phyloP scores from a whole-genome alignment of 495 filamentous ascomycete genomes.

The Ascodesmis nigricans region DNA sequence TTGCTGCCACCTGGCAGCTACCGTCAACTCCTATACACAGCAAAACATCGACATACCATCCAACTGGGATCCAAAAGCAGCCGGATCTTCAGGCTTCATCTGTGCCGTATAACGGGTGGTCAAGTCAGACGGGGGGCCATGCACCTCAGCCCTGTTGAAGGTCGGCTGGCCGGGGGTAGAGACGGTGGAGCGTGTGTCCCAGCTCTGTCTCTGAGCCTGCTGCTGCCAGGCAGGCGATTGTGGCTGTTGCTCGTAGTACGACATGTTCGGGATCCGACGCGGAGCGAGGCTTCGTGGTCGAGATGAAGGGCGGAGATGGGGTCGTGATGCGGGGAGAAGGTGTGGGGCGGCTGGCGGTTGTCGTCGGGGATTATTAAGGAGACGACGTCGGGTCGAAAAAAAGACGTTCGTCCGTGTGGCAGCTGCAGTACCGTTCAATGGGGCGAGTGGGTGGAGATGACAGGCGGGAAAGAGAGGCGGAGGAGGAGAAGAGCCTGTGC shows the following conservation, averaged over 20 bases:
- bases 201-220: slow-evolving; percentile 64
- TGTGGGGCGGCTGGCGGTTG: no score
- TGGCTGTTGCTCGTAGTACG: slow-evolving; percentile 71
- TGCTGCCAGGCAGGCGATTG: slow-evolving; percentile 54
- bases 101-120: slow-evolving; percentile 46
- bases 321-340: no score
- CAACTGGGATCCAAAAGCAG: slow-evolving; percentile 72
- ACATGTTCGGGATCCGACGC: slow-evolving; percentile 47
- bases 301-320: no score
- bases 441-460: no score
- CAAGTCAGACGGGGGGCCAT: slow-evolving; percentile 22
- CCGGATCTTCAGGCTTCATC: slow-evolving; percentile 51
- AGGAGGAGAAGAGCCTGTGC: no score
- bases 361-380: no score
- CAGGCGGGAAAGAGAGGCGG: no score
- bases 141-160: slow-evolving; percentile 6
- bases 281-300: no score
- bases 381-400: no score
- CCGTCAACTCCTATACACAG: slow-evolving; percentile 3
- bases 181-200: slow-evolving; percentile 35
- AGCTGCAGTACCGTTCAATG: no score
- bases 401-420: no score
- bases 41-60: slow-evolving; percentile 43
- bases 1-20: slow-evolving; percentile 1
- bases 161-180: slow-evolving; percentile 20